These are phyloP conservation scores for Colletotrichum limetticola DNA, from an alignment of 2,329 filamentous ascomycete species.

Conservation along the genomic window DNA sequence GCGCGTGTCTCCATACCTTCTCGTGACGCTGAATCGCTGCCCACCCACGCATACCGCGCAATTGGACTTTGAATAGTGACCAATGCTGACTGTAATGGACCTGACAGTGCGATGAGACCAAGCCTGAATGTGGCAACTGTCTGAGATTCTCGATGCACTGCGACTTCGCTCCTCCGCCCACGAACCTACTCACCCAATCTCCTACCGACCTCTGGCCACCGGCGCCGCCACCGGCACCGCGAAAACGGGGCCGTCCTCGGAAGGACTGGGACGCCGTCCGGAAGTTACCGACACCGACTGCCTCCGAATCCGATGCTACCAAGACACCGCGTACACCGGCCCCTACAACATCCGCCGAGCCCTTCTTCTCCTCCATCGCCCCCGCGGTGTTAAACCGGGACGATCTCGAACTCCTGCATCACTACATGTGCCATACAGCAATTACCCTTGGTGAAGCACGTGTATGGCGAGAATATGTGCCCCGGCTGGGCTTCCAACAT, in stretches of 20 bases:
- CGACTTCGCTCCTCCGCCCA: slow-evolving; percentile 28
- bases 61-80: not conserved
- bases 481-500: slow-evolving; percentile 39
- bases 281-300: slow-evolving; percentile 2
- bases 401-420: slow-evolving; percentile 41
- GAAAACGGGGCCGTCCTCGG: slow-evolving; percentile 33
- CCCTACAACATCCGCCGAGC: not conserved
- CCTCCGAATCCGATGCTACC: slow-evolving; percentile 12
- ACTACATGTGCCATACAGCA: slow-evolving; percentile 38
- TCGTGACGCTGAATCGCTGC: not conserved
- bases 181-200: not conserved
- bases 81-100: not conserved
- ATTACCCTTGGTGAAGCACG: slow-evolving; percentile 34
- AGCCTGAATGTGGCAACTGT: slow-evolving; percentile 36
- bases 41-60: not conserved
- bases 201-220: slow-evolving; percentile 2
- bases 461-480: slow-evolving; percentile 37
- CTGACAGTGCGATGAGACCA: slow-evolving; percentile 37
- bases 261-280: slow-evolving; percentile 30
- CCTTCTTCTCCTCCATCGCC: not conserved
- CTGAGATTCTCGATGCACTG: slow-evolving; percentile 34
- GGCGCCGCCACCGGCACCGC: slow-evolving; percentile 13
- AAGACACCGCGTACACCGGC: not conserved
- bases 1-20: not conserved
- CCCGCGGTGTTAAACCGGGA: slow-evolving; percentile 33